Base-by-base conservation (phyloP, 2,329 filamentous ascomycete species). In the Tolypocladium paradoxum region DNA sequence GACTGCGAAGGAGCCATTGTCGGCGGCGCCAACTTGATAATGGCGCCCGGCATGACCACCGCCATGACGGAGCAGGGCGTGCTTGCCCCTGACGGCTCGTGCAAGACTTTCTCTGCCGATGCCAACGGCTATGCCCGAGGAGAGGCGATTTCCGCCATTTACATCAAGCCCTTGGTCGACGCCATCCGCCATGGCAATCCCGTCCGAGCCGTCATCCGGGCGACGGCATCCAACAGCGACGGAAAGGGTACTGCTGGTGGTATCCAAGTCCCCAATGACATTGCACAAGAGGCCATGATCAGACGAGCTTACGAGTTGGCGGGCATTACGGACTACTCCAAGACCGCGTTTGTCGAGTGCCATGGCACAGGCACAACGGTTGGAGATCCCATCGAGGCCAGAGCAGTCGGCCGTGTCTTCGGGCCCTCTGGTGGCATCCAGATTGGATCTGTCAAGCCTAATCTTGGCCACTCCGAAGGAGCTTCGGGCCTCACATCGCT, bases 321-420 rank as follows among this genome's bases (percentile, higher is more conserved):
- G 1, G 57, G 56, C 6, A 52, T 60, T 16, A 48, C 53, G 1
- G 53, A 57, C 20, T 34, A 40, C 2, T 40, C 49, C 1, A 52
- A 60, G 34, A 61, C 58, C 2, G 56, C 54, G 2, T 57, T 56
- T 27, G 52, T 61, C 29, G 59, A 61, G 50, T 54, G 54, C 9
- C 59, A 61, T 31, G 57, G 57, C 14, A 74, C 72, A 0, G 71
- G 71, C 2, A 75, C 72, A 2, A 50, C 57, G 2, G 63, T 62
- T 2, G 73, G 73, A 0, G 72, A 75, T 50, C 67, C 69, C 0
- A 58, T 66, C 16, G 73, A 75, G 53, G 63, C 67, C 4, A 51
- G 54, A 1, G 69, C 69, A 2, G 64, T 74, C 11, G 57, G 56
- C 2, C 53, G 53, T 1, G 58, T 65, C 1, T 69, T 69, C 35